Base-by-base conservation (phyloP, 345 rosid genomes). In the Tarenaya hassleriana region DNA sequence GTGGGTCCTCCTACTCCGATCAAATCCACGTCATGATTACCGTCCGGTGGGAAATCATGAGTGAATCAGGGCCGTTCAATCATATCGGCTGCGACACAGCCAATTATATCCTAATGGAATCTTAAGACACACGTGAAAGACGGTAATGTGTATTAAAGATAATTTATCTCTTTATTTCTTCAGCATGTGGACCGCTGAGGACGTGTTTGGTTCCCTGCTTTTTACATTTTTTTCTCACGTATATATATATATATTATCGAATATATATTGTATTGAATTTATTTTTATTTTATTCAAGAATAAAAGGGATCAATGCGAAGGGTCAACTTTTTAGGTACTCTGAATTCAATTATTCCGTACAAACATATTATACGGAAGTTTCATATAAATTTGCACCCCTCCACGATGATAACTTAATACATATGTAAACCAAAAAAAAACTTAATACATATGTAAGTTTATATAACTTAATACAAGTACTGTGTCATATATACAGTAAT, bases 61-160 rank as follows among this genome's bases (percentile, higher is more conserved):
- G 50, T 39, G 19, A 55, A 66, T 66, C 61, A 2, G 14, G 47
- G 53, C 45, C 56, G 52, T 66, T 50, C 18, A 47, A 40, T 34
- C 12, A 27, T 29, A 16, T 59, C 34, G 13, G 39, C 16, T 66
- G 71, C 47, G 16, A 60, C 53, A 48, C 61, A 66, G 71, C 34
- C 47, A 52, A 53, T 53, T 12, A 47, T 59, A 41, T 24, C 46
- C 45, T 52, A 52, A 59, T 58, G 51, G 60, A 66, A 66, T 66
- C 70, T 58, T 66, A 59, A 66, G 55, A 12, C 56, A 58, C 70
- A 66, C 70, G 70, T 59, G 63, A 56, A 64, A 64, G 61, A 50
- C 47, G 63, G 52, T 38, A 47, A 49, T 47, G 47, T 64, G 18
- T 43, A 15, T 41, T 59, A 50, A 27, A 9, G 32, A 40, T 47